Evolutionary conservation across 176 grass and related monocot genomes (phyloP), one percentile per base, ranked within the genome.

Genomic region (Aegilops umbellulata): DNA sequence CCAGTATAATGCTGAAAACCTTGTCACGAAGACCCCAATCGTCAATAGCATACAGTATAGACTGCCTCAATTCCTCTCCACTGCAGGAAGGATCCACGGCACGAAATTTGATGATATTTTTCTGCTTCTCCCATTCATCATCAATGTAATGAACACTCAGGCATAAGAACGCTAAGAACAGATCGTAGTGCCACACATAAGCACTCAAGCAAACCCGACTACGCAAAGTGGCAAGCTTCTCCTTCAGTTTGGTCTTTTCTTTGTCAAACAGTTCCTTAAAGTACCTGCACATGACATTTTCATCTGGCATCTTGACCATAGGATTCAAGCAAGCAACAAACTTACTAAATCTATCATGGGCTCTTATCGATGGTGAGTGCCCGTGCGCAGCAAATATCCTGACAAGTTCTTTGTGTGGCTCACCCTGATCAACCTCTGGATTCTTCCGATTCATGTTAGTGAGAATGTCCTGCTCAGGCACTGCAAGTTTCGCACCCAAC

Each of bases 131-230:
- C 78, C 83, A 82, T 64, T 86, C 38, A 49, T 53, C 39, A 64
- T 86, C 30, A 25, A 86, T 86, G 29, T 77, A 89, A 20, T 82
- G 78, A 89, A 85, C 35, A 63, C 27, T 86, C n/a, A 78, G 51
- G 79, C 78, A 90, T 7, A 90, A 30, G 31, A 82, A 86, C 3
- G 64, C 5, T 24, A 30, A 76, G 15, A 17, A 17, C 49, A 74
- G 29, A 82, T 90, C 64, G 20, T 82, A 71, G 53, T 82, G 71
- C 71, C 83, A 90, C 63, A 90, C 25, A 78, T 39, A 30, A 29
- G 30, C 71, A 90, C 53, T 82, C 79, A 86, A 86, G 64, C 51
- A 90, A 70, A 86, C 72, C 32, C 23, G 51, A 55, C 69, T 81
- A 62, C 2, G 0, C 15, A 90, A 82, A 60, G 23, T 36, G 62